Percentiles rank a stretch among this genome's conserved stretches.
Conservation (phyloP, 305 asterid species). For the Withania somnifera region DNA sequence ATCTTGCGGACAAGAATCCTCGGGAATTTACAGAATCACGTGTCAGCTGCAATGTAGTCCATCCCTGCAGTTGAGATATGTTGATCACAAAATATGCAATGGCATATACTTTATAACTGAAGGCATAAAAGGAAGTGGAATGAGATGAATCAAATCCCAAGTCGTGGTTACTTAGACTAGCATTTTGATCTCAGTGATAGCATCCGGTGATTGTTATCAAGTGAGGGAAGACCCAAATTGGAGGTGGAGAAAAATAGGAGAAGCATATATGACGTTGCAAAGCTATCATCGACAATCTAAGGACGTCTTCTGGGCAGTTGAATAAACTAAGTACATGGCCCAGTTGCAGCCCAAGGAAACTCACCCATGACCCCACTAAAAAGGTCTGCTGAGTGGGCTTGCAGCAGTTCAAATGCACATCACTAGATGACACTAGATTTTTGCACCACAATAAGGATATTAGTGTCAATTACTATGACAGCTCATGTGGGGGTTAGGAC, state of each 20-base stretch:
- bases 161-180: not conserved
- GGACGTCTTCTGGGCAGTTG: not conserved
- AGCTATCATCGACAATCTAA: not conserved
- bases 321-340: not conserved
- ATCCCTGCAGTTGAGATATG: slow-evolving; percentile 47
- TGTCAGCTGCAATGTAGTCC: slow-evolving; percentile 66
- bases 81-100: not conserved
- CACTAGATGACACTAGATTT: not conserved
- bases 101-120: not conserved
- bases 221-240: not conserved
- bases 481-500: not conserved
- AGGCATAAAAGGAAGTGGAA: not conserved
- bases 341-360: not conserved
- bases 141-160: not conserved
- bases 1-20: slow-evolving; percentile 77
- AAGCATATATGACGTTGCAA: not conserved
- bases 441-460: not conserved
- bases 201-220: not conserved
- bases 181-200: not conserved
- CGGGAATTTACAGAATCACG: slow-evolving; percentile 52
- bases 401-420: not conserved
- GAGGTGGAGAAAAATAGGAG: not conserved
- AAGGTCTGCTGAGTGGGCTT: not conserved
- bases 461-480: not conserved
- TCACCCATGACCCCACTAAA: not conserved